Conservation (phyloP, 2,329 filamentous ascomycete species). For the Verticillium tricorpus region DNA sequence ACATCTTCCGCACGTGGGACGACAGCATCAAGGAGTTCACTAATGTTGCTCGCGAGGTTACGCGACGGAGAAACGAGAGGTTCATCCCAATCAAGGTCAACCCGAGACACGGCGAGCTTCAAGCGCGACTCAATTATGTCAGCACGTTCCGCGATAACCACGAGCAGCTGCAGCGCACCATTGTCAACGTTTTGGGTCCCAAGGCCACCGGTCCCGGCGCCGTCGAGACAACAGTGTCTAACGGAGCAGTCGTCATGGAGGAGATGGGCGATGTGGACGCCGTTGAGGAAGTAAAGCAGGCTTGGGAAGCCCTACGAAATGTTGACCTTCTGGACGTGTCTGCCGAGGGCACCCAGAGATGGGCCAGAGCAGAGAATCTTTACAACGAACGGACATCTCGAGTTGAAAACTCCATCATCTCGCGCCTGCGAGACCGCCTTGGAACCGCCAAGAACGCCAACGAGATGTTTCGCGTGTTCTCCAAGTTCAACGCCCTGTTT, state of each 20-base stretch:
- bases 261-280: constrained; percentile 97
- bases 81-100: constrained; percentile 98
- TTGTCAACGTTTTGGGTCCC: constrained; percentile 90
- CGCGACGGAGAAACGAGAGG: constrained; percentile 87
- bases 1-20: constrained; percentile 91
- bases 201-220: constrained; percentile 53
- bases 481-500: constrained; percentile 98
- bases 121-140: constrained; percentile 89
- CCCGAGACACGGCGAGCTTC: constrained; percentile 81
- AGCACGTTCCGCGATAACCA: constrained; percentile 94
- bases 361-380: constrained; percentile 89
- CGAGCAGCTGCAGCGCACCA: constrained; percentile 93
- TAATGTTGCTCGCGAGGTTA: constrained; percentile 93
- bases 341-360: constrained; percentile 80
- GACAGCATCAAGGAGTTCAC: constrained; percentile 97
- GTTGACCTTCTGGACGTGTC: constrained; percentile 94
- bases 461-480: constrained; percentile 99
- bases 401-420: constrained; percentile 98
- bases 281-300: constrained; percentile 91
- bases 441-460: constrained; percentile 96
- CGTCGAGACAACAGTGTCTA: constrained; percentile 45
- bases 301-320: constrained; percentile 89
- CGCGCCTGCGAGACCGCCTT: constrained; percentile 82
- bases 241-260: constrained; percentile 71
- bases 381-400: constrained; percentile 97